phyloP scores from a whole-genome alignment of 1,284 basidiomycete species.

The Heterobasidion annosum region DNA sequence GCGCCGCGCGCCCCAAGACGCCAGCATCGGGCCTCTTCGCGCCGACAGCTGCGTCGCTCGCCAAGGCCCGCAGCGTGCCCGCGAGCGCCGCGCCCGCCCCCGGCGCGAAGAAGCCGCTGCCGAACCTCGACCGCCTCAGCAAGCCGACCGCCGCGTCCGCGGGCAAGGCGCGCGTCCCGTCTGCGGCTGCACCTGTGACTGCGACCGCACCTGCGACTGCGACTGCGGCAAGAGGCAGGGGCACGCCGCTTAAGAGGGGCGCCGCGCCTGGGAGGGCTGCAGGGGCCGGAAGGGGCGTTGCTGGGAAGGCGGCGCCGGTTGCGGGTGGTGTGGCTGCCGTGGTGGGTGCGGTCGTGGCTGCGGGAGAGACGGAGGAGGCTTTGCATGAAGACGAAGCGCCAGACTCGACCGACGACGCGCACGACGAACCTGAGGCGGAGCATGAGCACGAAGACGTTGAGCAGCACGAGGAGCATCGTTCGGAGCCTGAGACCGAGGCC shows the following conservation, averaged over 20 bases:
- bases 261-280: constrained; percentile 3
- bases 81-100: constrained; percentile 37
- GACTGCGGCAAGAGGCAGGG: constrained; percentile 15
- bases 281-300: neutral
- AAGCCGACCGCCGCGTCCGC: constrained; percentile 72
- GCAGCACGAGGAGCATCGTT: constrained; percentile 11
- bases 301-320: neutral
- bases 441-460: constrained; percentile 8
- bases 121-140: constrained; percentile 47
- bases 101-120: constrained; percentile 22
- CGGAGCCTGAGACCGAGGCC: constrained; percentile 8
- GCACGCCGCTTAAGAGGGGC: constrained; percentile 17
- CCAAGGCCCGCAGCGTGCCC: constrained; percentile 47
- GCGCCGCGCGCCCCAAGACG: constrained; percentile 2
- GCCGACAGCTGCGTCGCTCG: constrained; percentile 71
- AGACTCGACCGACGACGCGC: constrained; percentile 3
- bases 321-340: neutral
- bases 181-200: constrained; percentile 12
- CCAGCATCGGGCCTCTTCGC: constrained; percentile 47
- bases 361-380: constrained; percentile 10
- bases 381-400: neutral
- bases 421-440: constrained; percentile 11
- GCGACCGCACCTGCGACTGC: constrained; percentile 5
- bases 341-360: constrained; percentile 9
- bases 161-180: constrained; percentile 31